phyloP scores from a whole-genome alignment of 2,329 filamentous ascomycete species.

The Bipolaris cookei region DNA sequence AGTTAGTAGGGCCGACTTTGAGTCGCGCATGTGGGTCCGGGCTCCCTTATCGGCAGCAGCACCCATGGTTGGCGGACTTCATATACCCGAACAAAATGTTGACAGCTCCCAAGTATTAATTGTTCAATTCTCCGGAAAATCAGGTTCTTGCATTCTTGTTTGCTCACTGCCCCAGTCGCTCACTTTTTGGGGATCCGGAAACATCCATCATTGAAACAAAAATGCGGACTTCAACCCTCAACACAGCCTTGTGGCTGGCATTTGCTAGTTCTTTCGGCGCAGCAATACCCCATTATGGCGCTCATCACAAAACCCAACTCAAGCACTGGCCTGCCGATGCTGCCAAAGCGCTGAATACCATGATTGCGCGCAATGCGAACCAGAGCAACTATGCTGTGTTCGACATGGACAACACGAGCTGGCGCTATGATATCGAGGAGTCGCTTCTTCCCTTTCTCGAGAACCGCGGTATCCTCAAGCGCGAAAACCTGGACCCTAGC shows the following conservation, averaged over 20 bases:
- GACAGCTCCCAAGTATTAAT: constrained; percentile 3
- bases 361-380: constrained; percentile 40
- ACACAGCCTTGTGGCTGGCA: constrained; percentile 31
- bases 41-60: neutral
- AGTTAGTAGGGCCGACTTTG: constrained; percentile 10
- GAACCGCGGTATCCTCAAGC: constrained; percentile 41
- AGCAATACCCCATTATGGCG: constrained; percentile 24
- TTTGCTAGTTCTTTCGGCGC: constrained; percentile 9
- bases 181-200: neutral
- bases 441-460: constrained; percentile 40
- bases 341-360: constrained; percentile 33
- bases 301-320: constrained; percentile 27
- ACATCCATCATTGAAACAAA: constrained; percentile 1
- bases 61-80: neutral
- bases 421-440: constrained; percentile 40
- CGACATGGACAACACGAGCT: constrained; percentile 44
- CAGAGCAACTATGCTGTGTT: constrained; percentile 43
- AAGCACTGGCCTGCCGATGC: constrained; percentile 37
- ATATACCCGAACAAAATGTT: neutral
- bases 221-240: constrained; percentile 15
- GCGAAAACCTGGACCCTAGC: constrained; percentile 36
- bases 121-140: neutral
- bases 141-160: constrained; percentile 5
- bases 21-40: constrained; percentile 9
- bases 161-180: neutral